phyloP scores from a whole-genome alignment of 192 early-diverging fungal species.

The Phycomyces blakesleeanus region DNA sequence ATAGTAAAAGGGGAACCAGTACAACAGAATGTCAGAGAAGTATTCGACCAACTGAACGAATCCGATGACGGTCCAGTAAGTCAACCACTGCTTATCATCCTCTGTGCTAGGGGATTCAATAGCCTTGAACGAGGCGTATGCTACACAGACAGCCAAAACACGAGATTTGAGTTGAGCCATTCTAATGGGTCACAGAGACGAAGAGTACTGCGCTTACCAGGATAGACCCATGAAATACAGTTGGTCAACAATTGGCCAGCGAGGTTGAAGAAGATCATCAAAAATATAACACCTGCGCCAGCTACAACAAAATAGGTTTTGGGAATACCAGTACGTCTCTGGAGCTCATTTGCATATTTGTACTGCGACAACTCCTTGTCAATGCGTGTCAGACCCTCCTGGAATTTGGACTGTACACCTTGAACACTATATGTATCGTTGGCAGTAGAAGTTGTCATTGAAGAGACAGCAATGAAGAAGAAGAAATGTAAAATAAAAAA shows the following conservation, averaged over 20 bases:
- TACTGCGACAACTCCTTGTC: constrained; percentile 74
- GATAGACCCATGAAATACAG: constrained; percentile 24
- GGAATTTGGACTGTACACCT: constrained; percentile 18
- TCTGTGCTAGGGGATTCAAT: constrained; percentile 75
- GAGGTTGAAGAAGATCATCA: constrained; percentile 91
- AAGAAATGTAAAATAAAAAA: constrained; percentile 14
- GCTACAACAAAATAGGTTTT: constrained; percentile 86
- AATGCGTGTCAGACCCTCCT: constrained; percentile 30
- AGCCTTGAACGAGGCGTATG: constrained; percentile 92
- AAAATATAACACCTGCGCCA: constrained; percentile 50
- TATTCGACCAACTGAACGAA: constrained; percentile 87
- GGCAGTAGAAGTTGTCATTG: constrained; percentile 37
- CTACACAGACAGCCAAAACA: constrained; percentile 32
- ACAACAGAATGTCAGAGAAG: constrained; percentile 82
- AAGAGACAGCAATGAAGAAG: constrained; percentile 6
- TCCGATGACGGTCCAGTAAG: constrained; percentile 94
- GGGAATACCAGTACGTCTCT: constrained; percentile 76
- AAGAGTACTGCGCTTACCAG: constrained; percentile 17
- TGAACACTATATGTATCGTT: constrained; percentile 37
- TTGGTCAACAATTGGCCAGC: constrained; percentile 75
- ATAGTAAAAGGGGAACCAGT: constrained; percentile 97
- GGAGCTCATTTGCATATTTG: constrained; percentile 60
- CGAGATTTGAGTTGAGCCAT: neutral
- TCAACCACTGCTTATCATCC: constrained; percentile 88
- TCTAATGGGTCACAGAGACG: neutral